Percentiles rank a stretch among this genome's conserved stretches.
Evolutionary conservation across 2,329 filamentous ascomycete genomes (phyloP).

Genomic region (Fusarium sp.): DNA sequence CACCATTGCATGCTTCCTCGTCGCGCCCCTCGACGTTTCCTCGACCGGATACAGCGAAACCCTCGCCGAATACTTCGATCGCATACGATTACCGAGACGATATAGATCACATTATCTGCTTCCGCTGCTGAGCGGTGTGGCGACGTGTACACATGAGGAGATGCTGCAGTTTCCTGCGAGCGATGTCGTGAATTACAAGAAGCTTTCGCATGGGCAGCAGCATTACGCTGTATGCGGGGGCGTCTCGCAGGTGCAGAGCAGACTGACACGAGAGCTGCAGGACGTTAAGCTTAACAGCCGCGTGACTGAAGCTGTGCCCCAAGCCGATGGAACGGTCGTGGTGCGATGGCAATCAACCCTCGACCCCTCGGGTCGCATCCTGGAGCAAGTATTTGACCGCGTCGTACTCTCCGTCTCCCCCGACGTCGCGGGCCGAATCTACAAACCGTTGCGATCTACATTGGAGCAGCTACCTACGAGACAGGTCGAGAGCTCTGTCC

Average conservation of each 20-base stretch:
- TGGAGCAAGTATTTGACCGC: slow-evolving; percentile 59
- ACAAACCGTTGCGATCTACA: slow-evolving; percentile 53
- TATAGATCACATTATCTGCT: slow-evolving; percentile 63
- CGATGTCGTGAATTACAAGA: slow-evolving; percentile 64
- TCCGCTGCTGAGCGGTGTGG: slow-evolving; percentile 65
- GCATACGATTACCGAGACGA: slow-evolving; percentile 60
- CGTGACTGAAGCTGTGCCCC: slow-evolving; percentile 51
- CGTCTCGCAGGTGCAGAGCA: slow-evolving; percentile 61
- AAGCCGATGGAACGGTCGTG: slow-evolving; percentile 35
- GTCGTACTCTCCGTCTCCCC: slow-evolving; percentile 67
- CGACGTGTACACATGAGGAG: slow-evolving; percentile 64
- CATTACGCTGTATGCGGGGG: slow-evolving; percentile 64
- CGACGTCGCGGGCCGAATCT: slow-evolving; percentile 62
- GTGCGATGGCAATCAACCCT: slow-evolving; percentile 50
- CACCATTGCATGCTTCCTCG: slow-evolving; percentile 61
- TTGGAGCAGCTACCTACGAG: slow-evolving; percentile 60
- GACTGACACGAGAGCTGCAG: slow-evolving; percentile 53
- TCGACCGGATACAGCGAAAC: slow-evolving; percentile 52
- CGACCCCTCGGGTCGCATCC: slow-evolving; percentile 16
- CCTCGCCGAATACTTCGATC: slow-evolving; percentile 59
- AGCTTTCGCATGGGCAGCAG: slow-evolving; percentile 56
- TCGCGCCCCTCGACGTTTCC: slow-evolving; percentile 49
- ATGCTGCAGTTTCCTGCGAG: slow-evolving; percentile 64
- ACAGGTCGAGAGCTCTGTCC: slow-evolving; percentile 60
- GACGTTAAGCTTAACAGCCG: slow-evolving; percentile 55